Conservation (phyloP, 805 yeast genomes). For the Wickerhamiella cacticola region DNA sequence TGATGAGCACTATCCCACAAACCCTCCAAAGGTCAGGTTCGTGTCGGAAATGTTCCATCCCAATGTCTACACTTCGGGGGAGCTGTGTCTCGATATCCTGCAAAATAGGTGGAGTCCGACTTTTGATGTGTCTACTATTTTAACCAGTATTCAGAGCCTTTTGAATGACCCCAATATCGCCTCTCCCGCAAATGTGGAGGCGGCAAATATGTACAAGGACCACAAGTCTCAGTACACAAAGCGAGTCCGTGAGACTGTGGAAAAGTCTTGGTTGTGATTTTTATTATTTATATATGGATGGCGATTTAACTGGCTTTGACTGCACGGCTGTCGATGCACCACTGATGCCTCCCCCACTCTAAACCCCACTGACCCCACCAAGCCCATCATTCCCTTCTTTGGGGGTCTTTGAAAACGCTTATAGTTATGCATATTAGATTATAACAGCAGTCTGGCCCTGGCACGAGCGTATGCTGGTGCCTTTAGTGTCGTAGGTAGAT, state of each 20-base stretch:
- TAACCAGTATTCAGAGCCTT: constrained; percentile 77
- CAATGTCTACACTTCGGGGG: constrained; percentile 91
- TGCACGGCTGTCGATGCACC: no score
- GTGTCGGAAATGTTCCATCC: constrained; percentile 96
- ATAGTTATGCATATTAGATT: no score
- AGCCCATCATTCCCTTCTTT: no score
- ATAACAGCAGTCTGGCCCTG: no score
- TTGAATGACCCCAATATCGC: constrained; percentile 93
- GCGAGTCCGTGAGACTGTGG: constrained; percentile 89
- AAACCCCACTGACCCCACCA: no score
- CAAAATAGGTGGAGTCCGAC: constrained; percentile 99
- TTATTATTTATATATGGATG: no score
- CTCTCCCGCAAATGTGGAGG: constrained; percentile 96
- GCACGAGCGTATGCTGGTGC: no score
- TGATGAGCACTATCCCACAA: constrained; percentile 95
- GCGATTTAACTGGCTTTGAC: no score
- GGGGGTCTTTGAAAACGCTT: no score
- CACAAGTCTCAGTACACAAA: constrained; percentile 86
- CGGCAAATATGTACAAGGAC: constrained; percentile 89
- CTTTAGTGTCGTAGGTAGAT: no score
- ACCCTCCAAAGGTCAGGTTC: constrained; percentile 89
- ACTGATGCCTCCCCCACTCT: no score
- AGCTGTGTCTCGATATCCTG: constrained; percentile 85
- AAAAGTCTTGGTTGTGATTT: constrained; percentile 34
- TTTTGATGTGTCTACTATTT: constrained; percentile 88